phyloP scores from a whole-genome alignment of 2,329 filamentous ascomycete genomes.

The Alternaria ventricosa region DNA sequence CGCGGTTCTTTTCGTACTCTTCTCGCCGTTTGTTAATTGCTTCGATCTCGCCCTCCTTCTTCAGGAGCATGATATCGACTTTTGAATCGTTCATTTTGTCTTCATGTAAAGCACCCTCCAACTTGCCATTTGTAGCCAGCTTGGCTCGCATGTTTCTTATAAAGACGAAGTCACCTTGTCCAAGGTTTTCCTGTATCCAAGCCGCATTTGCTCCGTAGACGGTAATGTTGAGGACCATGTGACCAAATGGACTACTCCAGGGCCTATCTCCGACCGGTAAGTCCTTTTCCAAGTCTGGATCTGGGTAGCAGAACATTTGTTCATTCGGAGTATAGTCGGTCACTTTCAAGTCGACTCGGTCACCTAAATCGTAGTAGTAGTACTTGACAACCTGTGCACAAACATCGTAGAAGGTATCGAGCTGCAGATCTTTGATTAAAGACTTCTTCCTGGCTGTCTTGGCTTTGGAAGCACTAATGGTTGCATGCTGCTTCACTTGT shows the following conservation, averaged over 20 bases:
- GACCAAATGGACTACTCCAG: slow-evolving; percentile 81
- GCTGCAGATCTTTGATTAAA: slow-evolving; percentile 68
- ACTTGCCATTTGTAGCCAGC: slow-evolving; percentile 54
- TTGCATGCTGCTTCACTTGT: slow-evolving; percentile 25
- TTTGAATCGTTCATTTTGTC: slow-evolving; percentile 62
- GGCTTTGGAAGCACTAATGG: slow-evolving; percentile 5
- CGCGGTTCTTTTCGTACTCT: slow-evolving; percentile 61
- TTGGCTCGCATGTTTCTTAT: slow-evolving; percentile 78
- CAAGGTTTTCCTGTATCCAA: slow-evolving; percentile 63
- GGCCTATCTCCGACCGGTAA: slow-evolving; percentile 38
- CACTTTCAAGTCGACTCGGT: slow-evolving; percentile 35
- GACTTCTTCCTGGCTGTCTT: slow-evolving; percentile 45
- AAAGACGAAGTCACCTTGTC: slow-evolving; percentile 66
- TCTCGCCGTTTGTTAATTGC: slow-evolving; percentile 63
- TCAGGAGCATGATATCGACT: slow-evolving; percentile 60
- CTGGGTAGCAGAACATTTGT: slow-evolving; percentile 63
- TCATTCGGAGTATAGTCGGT: slow-evolving; percentile 57
- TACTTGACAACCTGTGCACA: slow-evolving; percentile 73
- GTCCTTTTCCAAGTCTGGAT: slow-evolving; percentile 39
- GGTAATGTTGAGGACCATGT: slow-evolving; percentile 73
- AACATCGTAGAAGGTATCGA: slow-evolving; percentile 69
- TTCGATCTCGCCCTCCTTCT: slow-evolving; percentile 11
- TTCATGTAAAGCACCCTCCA: slow-evolving; percentile 76
- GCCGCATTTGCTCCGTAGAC: slow-evolving; percentile 72
- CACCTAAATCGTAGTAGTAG: slow-evolving; percentile 49